Evolutionary conservation across 331 rosid species (phyloP).

Genomic region (Dryas integrifolia): DNA sequence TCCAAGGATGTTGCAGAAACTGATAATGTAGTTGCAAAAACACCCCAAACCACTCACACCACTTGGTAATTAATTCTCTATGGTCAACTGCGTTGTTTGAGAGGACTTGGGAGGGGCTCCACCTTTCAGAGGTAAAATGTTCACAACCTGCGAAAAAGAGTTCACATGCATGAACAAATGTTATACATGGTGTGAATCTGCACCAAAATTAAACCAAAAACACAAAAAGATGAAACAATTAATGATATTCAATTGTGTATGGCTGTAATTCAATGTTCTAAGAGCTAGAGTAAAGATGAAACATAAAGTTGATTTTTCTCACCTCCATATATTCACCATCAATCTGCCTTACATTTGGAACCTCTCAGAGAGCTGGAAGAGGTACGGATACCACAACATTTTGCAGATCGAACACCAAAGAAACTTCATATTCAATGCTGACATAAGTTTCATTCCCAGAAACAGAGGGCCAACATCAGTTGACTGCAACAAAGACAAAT

Average conservation of each 20-base stretch:
- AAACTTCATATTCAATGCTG: constrained; percentile 92
- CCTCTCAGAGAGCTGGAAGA: constrained; percentile 93
- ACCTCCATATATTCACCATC: constrained; percentile 87
- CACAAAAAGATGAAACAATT: too few species aligned
- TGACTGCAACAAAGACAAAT: constrained; percentile 57
- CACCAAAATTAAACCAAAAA: too few species aligned
- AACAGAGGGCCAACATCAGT: constrained; percentile 89
- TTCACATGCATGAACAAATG: too few species aligned
- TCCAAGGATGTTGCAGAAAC: too few species aligned
- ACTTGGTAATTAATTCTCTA: too few species aligned
- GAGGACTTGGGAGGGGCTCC: too few species aligned
- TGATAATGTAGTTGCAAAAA: too few species aligned
- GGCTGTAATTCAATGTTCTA: background rate
- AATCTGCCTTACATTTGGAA: constrained; percentile 76
- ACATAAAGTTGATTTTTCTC: constrained; percentile 6
- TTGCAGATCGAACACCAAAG: constrained; percentile 73
- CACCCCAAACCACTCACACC: too few species aligned
- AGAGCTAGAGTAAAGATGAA: background rate
- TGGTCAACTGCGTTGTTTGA: too few species aligned
- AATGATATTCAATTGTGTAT: background rate
- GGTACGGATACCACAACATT: constrained; percentile 82
- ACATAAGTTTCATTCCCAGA: constrained; percentile 96
- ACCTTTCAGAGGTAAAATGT: too few species aligned
- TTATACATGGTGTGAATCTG: too few species aligned
- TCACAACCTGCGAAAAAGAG: too few species aligned